Base-by-base conservation (phyloP, 2,329 filamentous ascomycete genomes). In the Pseudogymnoascus pannorum region DNA sequence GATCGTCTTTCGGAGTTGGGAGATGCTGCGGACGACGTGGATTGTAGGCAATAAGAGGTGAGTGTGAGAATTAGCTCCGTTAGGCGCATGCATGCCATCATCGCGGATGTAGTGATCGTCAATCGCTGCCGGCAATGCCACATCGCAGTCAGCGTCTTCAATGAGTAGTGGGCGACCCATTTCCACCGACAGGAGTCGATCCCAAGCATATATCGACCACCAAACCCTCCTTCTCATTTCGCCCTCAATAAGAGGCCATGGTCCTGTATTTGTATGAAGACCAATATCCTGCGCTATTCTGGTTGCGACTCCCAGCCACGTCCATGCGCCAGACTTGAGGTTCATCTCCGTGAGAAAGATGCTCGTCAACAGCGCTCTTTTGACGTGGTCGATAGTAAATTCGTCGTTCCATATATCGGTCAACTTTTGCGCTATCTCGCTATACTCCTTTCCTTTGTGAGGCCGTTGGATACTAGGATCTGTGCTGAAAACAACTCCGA, bases 131-230 rank as follows among this genome's bases (percentile, higher is more conserved):
- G 93, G 93, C 24, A 96, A 82, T 20, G 84, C 80, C 5, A 92
- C 87, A 67, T 97, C 91, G 76, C 91, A 96, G 73, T 97, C 93
- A 31, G 85, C 82, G 68, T 97, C 93, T 70, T 92, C 82, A 70
- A 97, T 96, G 66, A 92, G 75, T 61, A 89, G 83, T 0, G 93
- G 91, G 58, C 88, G 86, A 7, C 91, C 89, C 33, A 92, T 80
- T 71, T 96, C 92, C 11, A 96, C 78, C 0, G 91, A 87, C 58
- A 95, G 77, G 24, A 89, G 82, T 64, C 92, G 85, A 75, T 99
- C 94, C 76, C 92, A 86, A 48, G 91, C 85, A 74, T 97, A 97
- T 61, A 96, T 84, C 12, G 90, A 86, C 92, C 94, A 99, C 93
- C 93, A 99, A 2, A 94, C 84, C 61, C 92, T 82, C 64, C 89